Evolutionary conservation across 2,329 filamentous ascomycete species (phyloP).

Genomic region (Tolypocladium tropicale): DNA sequence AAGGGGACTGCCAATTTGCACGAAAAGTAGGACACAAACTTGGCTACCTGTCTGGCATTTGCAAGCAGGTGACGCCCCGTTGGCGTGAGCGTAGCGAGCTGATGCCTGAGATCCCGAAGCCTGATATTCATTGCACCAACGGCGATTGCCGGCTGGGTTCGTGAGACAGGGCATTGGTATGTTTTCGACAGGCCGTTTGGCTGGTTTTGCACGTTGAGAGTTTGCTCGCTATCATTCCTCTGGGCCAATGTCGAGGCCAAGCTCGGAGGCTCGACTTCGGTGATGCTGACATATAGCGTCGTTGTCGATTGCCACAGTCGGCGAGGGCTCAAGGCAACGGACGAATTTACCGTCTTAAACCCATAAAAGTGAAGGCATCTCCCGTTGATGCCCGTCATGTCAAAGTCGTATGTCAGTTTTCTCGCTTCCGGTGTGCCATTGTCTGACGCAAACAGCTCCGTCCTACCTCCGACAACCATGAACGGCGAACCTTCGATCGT

Average conservation of each 20-base stretch:
- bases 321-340: constrained; percentile 42
- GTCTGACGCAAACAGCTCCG: constrained; percentile 46
- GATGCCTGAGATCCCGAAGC: constrained; percentile 39
- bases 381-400: constrained; percentile 44
- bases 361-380: constrained; percentile 47
- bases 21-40: constrained; percentile 47
- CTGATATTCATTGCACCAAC: constrained; percentile 48
- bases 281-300: constrained; percentile 52
- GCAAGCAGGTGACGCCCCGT: constrained; percentile 35
- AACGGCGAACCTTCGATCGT: constrained; percentile 39
- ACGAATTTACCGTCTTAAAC: constrained; percentile 52
- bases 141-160: constrained; percentile 27
- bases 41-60: constrained; percentile 32
- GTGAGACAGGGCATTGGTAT: neutral
- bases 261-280: constrained; percentile 17
- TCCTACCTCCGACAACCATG: constrained; percentile 46
- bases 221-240: neutral
- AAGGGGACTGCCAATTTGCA: constrained; percentile 42
- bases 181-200: neutral
- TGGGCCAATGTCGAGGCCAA: neutral
- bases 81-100: constrained; percentile 42
- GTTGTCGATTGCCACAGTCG: constrained; percentile 53
- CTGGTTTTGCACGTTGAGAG: neutral
- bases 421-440: constrained; percentile 43
- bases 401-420: constrained; percentile 52